Evolutionary conservation across 2,329 filamentous ascomycete genomes (phyloP).

Genomic region (Fusarium sambucinum): DNA sequence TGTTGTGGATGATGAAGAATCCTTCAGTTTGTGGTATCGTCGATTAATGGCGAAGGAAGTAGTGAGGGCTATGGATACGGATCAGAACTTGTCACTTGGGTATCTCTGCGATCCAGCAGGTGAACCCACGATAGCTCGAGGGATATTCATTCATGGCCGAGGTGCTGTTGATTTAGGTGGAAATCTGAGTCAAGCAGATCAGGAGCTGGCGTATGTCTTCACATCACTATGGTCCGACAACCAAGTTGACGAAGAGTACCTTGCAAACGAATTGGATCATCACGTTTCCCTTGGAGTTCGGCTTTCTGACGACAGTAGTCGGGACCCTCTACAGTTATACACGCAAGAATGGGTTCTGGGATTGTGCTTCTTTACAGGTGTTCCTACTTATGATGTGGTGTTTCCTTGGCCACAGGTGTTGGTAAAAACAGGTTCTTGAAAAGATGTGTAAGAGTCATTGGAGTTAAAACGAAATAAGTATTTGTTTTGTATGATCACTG

Average conservation of each 20-base stretch:
- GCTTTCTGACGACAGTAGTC: rapidly evolving
- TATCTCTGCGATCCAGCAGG: constrained; percentile 21
- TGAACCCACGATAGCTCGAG: constrained; percentile 8
- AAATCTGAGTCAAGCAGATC: neutral
- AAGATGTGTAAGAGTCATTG: neutral
- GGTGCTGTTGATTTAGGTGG: neutral
- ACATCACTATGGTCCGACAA: constrained; percentile 37
- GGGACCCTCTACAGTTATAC: constrained; percentile 26
- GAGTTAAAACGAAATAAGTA: neutral
- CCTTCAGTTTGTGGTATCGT: constrained; percentile 34
- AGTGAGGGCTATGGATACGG: constrained; percentile 32
- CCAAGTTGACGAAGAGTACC: constrained; percentile 22
- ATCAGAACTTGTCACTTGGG: constrained; percentile 31
- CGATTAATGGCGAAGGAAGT: constrained; percentile 38
- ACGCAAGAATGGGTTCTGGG: constrained; percentile 41
- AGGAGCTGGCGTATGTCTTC: constrained; percentile 14
- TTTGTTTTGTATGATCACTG: neutral
- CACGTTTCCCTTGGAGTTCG: constrained; percentile 43
- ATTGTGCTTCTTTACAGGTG: constrained; percentile 42
- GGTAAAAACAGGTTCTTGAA: neutral
- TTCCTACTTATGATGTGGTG: constrained; percentile 22
- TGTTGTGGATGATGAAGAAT: neutral
- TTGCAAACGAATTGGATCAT: constrained; percentile 38
- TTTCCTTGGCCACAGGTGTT: constrained; percentile 43
- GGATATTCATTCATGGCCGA: constrained; percentile 24